Evolutionary conservation across 441 rosid genomes (phyloP).

Genomic region (Mallotus japonicus): DNA sequence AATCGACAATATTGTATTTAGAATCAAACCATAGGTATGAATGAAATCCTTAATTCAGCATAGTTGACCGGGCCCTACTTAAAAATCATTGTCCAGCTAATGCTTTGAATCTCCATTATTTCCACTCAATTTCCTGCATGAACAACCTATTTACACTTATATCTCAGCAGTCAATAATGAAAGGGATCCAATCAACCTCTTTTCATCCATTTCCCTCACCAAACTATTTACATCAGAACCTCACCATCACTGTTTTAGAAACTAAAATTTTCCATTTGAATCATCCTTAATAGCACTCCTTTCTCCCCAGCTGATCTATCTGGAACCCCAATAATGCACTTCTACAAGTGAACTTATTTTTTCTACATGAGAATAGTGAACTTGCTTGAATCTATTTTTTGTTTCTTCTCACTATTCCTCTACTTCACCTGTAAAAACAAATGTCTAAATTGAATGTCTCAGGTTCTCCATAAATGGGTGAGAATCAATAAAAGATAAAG

Average conservation of each 20-base stretch:
- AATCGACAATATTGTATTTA: background rate
- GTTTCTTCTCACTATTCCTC: no score
- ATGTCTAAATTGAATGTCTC: no score
- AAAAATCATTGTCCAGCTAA: background rate
- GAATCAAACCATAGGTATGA: slow-evolving; percentile 3
- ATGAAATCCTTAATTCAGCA: background rate
- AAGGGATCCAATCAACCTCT: background rate
- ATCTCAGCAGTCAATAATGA: background rate
- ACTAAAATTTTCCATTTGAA: background rate
- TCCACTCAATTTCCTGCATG: background rate
- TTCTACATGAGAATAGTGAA: no score
- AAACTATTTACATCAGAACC: slow-evolving; percentile 1
- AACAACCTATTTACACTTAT: background rate
- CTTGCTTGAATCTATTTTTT: no score
- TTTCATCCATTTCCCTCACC: slow-evolving; percentile 1
- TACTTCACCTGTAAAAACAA: no score
- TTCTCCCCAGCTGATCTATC: background rate
- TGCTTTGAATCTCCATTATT: slow-evolving; percentile 5
- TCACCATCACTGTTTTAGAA: no score
- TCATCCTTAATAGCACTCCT: background rate
- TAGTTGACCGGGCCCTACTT: background rate
- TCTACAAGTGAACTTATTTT: no score
- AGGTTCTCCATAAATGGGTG: no score
- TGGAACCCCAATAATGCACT: no score
- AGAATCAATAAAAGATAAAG: no score